Conservation (phyloP, 805 yeast species). For the Pichia rugopelliculosa region DNA sequence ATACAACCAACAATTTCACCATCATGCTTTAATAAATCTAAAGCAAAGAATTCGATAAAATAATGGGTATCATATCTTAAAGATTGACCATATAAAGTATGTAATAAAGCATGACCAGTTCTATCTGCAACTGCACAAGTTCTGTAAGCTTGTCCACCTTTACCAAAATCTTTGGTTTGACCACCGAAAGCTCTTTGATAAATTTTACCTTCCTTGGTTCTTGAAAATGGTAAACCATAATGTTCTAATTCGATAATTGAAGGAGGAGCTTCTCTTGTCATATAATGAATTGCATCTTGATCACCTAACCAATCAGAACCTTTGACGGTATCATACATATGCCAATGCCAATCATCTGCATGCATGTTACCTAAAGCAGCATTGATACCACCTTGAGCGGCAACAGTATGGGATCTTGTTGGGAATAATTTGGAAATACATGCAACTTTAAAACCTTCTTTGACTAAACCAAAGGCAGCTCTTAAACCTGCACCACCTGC, state of each 20-base stretch:
- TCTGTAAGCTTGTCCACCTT: slow-evolving; percentile 99
- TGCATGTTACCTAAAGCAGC: slow-evolving; percentile 99
- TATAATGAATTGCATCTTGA: slow-evolving; percentile 97
- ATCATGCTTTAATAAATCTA: slow-evolving; percentile 89
- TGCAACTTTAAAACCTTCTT: slow-evolving; percentile 95
- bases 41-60: slow-evolving; percentile 94
- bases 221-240: slow-evolving; percentile 96
- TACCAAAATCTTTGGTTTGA: slow-evolving; percentile 89
- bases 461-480: slow-evolving; percentile 97
- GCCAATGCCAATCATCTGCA: slow-evolving; percentile 99
- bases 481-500: slow-evolving; percentile 99
- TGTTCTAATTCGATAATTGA: slow-evolving; percentile 96
- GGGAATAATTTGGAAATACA: slow-evolving; percentile 96
- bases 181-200: slow-evolving; percentile 99
- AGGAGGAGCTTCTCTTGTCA: slow-evolving; percentile 97
- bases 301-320: slow-evolving; percentile 99
- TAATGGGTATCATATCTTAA: slow-evolving; percentile 95
- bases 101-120: slow-evolving; percentile 96
- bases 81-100: slow-evolving; percentile 93
- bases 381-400: slow-evolving; percentile 99
- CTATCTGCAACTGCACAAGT: slow-evolving; percentile 99
- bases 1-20: slow-evolving; percentile 96
- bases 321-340: slow-evolving; percentile 98
- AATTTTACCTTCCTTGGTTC: slow-evolving; percentile 93
- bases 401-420: slow-evolving; percentile 97